Base-by-base conservation (phyloP, 345 rosid genomes). In the Salix exigua region DNA sequence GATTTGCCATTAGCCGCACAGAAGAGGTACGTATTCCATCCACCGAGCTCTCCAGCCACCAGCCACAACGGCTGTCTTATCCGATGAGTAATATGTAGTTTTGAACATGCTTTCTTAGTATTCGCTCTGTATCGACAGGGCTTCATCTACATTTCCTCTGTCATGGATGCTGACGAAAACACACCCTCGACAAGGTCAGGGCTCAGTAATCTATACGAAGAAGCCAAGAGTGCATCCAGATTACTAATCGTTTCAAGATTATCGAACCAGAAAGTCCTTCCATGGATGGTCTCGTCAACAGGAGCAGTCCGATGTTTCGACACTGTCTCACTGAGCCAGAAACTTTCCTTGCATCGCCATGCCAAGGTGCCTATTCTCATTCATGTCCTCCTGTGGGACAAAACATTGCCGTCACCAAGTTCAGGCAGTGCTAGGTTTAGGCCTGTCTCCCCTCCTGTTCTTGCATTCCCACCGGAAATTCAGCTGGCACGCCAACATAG, bases 1-100 rank as follows among this genome's bases (percentile, higher is more conserved):
- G 99, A 0, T 96, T 96, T 61, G 94, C 99, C 81, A 93, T 96
- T 79, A 93, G 99, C 84, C 96, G 99, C 76, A 93, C 99, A 17
- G 97, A 92, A 86, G 99, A 96, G 96, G 99, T 95, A 33, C 35
- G 35, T 33, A 68, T 19, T 30, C 23, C 44, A 26, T 30, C 23
- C 44, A 26, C 5, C 19, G 31, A n/a, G 53, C 37, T 58, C 46
- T 62, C 35, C 48, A 38, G 40, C 66, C 44, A 28, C 51, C 26
- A 1, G 5, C 13, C 5, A 42, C 30, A 1, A 23, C 33, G 44
- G n/a, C 9, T 4, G 25, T 69, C 18, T 69, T 30, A 44, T 69
- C 16, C 37, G 10, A 68, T 3, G 28, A 21, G 46, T 69, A 44
- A 42, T 0, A 13, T 23, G 30, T 44, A 5, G 10, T 55, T 28